Evolutionary conservation across 2,329 filamentous ascomycete species (phyloP).

Genomic region (Cercospora beticola): DNA sequence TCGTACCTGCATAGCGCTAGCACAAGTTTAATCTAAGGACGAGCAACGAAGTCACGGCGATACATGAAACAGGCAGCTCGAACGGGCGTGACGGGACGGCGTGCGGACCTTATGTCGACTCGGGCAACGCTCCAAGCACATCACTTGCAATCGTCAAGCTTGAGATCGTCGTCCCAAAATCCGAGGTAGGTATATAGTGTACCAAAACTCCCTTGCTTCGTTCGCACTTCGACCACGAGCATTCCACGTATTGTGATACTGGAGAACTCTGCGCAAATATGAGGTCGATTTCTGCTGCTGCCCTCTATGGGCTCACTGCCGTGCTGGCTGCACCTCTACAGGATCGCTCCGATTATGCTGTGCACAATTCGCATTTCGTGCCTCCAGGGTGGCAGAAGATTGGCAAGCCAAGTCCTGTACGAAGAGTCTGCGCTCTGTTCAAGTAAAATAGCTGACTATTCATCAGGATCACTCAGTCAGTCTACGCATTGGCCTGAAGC

Average conservation of each 20-base stretch:
- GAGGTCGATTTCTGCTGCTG: conserved; percentile 7
- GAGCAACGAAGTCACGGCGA: conserved; percentile 3
- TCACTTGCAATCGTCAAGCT: not conserved
- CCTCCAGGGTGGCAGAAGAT: conserved; percentile 24
- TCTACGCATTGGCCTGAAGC: conserved; percentile 31
- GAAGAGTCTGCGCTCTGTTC: not conserved
- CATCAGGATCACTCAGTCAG: conserved; percentile 18
- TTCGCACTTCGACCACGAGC: not conserved
- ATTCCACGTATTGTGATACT: not conserved
- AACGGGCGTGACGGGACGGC: not conserved
- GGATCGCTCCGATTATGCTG: conserved; percentile 20
- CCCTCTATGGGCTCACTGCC: conserved; percentile 1
- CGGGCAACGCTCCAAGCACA: conserved; percentile 1
- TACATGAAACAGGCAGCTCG: conserved; percentile 4
- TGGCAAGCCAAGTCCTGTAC: conserved; percentile 21
- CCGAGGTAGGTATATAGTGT: not conserved
- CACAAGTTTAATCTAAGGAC: not conserved
- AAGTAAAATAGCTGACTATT: not conserved
- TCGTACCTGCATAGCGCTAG: conserved; percentile 12
- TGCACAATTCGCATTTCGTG: conserved; percentile 23
- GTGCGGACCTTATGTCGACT: not conserved
- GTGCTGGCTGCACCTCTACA: conserved; percentile 19
- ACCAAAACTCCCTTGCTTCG: not conserved
- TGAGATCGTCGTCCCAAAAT: not conserved
- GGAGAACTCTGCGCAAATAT: not conserved